A percentile compares a stretch with the other conserved stretches of the same genome.
These are phyloP conservation scores for Auriscalpium vulgare DNA, from an alignment of 768 basidiomycete species.

Conservation along the genomic window DNA sequence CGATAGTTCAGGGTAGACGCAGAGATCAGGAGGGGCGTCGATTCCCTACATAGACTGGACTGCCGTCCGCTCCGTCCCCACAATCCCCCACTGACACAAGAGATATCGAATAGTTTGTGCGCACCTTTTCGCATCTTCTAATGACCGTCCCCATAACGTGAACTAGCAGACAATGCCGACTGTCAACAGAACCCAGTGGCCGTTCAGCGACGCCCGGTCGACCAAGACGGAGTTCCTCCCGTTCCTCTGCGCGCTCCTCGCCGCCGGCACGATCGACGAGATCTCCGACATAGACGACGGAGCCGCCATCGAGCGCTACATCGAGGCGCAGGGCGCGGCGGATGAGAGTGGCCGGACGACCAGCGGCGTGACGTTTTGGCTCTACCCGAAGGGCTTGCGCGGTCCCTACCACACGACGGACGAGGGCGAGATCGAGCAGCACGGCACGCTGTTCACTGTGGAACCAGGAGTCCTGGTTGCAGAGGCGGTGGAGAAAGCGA, in stretches of 20 bases:
- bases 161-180: too few relatives aligned
- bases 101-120: too few relatives aligned
- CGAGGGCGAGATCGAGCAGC: constrained; percentile 5
- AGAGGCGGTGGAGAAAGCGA: not conserved
- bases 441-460: constrained; percentile 9
- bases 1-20: too few relatives aligned
- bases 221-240: not conserved
- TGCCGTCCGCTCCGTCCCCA: too few relatives aligned
- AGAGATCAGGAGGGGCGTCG: too few relatives aligned
- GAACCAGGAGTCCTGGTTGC: constrained; percentile 3
- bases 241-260: not conserved
- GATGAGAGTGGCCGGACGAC: not conserved
- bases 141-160: too few relatives aligned
- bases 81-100: too few relatives aligned
- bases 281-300: constrained; percentile 8
- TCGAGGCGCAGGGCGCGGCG: not conserved
- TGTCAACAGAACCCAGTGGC: not conserved
- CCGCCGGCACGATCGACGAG: not conserved
- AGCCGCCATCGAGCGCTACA: not conserved
- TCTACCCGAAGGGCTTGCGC: constrained; percentile 8
- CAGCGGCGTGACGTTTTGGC: constrained; percentile 7
- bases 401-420: constrained; percentile 9
- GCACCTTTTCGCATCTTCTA: too few relatives aligned
- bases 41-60: too few relatives aligned
- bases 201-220: not conserved